Evolutionary conservation across 2,329 filamentous ascomycete genomes (phyloP).

Genomic region (Pyrenophora tritici-repentis): DNA sequence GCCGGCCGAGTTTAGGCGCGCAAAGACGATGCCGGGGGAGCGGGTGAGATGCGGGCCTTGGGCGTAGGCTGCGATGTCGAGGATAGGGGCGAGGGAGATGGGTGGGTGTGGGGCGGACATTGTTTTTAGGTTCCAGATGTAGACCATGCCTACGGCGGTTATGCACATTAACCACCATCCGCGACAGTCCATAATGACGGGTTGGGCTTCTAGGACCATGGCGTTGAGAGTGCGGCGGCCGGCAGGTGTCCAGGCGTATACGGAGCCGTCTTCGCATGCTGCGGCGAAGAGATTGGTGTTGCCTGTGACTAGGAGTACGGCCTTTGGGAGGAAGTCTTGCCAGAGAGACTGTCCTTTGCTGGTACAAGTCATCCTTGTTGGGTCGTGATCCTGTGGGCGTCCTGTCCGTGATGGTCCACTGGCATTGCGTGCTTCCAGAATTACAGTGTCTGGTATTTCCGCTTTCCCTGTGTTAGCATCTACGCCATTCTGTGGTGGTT

Average conservation of each 20-base stretch:
- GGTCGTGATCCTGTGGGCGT: constrained; percentile 71
- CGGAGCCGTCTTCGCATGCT: constrained; percentile 87
- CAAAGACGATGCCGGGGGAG: constrained; percentile 85
- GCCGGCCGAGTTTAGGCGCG: constrained; percentile 85
- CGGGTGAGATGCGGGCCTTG: constrained; percentile 78
- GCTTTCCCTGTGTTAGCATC: constrained; percentile 50
- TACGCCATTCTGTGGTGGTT: constrained; percentile 52
- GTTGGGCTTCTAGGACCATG: constrained; percentile 85
- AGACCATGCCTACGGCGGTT: constrained; percentile 82
- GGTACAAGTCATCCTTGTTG: constrained; percentile 79
- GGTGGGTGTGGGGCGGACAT: constrained; percentile 87
- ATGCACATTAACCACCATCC: constrained; percentile 90
- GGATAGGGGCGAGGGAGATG: constrained; percentile 82
- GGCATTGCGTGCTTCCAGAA: constrained; percentile 89
- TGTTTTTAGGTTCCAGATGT: constrained; percentile 90
- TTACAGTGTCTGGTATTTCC: constrained; percentile 66
- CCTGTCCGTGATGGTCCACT: constrained; percentile 63
- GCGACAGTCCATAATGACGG: constrained; percentile 89
- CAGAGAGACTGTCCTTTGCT: constrained; percentile 82
- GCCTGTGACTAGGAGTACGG: constrained; percentile 87
- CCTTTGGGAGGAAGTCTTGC: constrained; percentile 89
- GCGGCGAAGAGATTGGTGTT: constrained; percentile 91
- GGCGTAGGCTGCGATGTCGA: constrained; percentile 82
- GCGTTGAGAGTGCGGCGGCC: constrained; percentile 85
- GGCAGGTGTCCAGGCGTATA: constrained; percentile 91